These are phyloP conservation scores for Lepidium didymum DNA, from an alignment of 345 rosid species.

Conservation along the genomic window DNA sequence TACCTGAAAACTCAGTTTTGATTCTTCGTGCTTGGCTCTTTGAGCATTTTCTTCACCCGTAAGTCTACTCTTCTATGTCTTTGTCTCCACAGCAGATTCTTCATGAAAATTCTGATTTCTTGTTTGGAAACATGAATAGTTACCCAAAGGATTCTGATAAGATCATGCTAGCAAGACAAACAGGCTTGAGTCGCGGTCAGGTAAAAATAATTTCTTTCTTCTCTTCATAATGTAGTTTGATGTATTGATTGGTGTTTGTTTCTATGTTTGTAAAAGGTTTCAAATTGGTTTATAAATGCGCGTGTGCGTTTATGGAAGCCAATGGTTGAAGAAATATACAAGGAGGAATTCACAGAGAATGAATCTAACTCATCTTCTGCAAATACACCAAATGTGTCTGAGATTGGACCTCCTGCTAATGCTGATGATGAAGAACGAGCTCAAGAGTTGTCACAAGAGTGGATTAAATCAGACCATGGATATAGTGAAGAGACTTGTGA, in stretches of 20 bases:
- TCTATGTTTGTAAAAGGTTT: constrained; percentile 41
- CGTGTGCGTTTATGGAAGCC: constrained; percentile 99
- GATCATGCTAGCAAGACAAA: constrained; percentile 91
- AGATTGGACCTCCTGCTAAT: not conserved
- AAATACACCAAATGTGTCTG: constrained; percentile 45
- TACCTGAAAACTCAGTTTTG: constrained; percentile 94
- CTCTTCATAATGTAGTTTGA: not conserved
- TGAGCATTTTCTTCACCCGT: constrained; percentile 99
- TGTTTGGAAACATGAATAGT: constrained; percentile 28
- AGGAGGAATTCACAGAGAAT: constrained; percentile 85
- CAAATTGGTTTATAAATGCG: constrained; percentile 99
- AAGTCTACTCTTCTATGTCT: constrained; percentile 21
- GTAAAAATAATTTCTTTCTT: constrained; percentile 26
- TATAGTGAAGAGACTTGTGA: constrained; percentile 29
- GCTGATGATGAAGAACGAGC: not conserved
- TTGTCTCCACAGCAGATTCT: not conserved
- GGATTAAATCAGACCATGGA: constrained; percentile 24
- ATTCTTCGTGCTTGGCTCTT: constrained; percentile 98
- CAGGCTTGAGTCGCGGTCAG: constrained; percentile 98
- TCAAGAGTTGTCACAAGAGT: constrained; percentile 35
- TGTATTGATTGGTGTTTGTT: not conserved
- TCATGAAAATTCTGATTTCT: not conserved
- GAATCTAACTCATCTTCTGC: constrained; percentile 87
- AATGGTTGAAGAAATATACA: constrained; percentile 99
- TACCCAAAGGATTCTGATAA: constrained; percentile 98